Percentiles rank a stretch among this genome's conserved stretches.
These are phyloP conservation scores for Fraxinus excelsior DNA, from an alignment of 257 asterid species.

Conservation along the genomic window DNA sequence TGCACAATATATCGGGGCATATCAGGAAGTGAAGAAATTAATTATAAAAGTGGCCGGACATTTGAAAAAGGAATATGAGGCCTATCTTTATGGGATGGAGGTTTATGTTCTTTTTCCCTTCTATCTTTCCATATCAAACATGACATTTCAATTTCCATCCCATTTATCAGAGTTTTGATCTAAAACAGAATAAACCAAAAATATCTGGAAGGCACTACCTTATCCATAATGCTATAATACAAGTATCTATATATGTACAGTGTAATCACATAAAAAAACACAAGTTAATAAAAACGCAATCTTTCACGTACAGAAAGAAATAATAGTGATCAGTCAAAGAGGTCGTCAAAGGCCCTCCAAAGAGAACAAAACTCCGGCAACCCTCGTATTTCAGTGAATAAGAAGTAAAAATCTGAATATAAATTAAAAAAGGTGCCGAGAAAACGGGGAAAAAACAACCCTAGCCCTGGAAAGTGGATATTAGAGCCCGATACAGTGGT, in stretches of 20 bases:
- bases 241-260: not conserved
- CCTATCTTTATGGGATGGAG: no score
- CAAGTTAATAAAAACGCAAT: not conserved
- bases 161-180: not conserved
- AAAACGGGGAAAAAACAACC: no score
- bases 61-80: no score
- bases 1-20: no score
- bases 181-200: not conserved
- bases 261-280: not conserved
- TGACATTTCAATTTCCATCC: not conserved
- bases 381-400: not conserved
- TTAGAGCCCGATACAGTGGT: no score
- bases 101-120: not conserved
- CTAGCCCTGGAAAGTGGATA: no score
- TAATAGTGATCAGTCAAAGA: not conserved
- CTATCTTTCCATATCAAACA: not conserved
- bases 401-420: not conserved
- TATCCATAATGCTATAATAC: not conserved
- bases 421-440: not conserved
- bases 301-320: not conserved
- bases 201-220: not conserved
- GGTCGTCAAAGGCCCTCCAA: not conserved
- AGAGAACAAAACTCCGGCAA: not conserved
- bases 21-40: no score
- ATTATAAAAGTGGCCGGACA: no score